phyloP scores from a whole-genome alignment of 257 asterid species.

The Gentiana straminea region DNA sequence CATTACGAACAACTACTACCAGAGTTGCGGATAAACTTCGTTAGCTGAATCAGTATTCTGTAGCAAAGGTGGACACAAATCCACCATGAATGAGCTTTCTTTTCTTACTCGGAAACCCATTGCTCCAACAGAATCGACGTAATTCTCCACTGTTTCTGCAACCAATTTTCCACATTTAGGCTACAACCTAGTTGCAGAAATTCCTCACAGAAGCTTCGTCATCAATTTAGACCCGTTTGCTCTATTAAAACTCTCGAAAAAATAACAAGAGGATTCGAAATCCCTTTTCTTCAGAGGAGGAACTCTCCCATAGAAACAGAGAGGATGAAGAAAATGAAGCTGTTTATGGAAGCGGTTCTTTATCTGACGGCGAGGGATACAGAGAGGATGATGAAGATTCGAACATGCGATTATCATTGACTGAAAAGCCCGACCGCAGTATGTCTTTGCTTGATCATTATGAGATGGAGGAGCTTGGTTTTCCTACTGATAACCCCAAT shows the following conservation, averaged over 20 bases:
- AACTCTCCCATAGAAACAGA: neutral
- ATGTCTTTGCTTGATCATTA: slow-evolving; percentile 70
- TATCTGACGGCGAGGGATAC: slow-evolving; percentile 10
- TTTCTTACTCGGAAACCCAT: slow-evolving; percentile 2
- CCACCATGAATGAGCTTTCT: slow-evolving; percentile 6
- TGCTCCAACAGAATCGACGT: neutral
- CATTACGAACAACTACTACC: no score
- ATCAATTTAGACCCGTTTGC: neutral
- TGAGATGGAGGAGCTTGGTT: slow-evolving; percentile 85
- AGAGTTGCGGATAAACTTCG: no score
- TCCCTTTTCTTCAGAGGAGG: neutral
- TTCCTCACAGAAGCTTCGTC: neutral
- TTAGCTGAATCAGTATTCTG: no score
- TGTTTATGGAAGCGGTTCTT: slow-evolving; percentile 5
- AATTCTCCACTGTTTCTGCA: neutral
- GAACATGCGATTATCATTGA: slow-evolving; percentile 48
- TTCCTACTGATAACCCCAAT: slow-evolving; percentile 38
- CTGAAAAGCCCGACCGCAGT: slow-evolving; percentile 72
- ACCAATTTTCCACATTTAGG: neutral
- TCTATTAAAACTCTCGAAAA: neutral
- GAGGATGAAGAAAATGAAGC: slow-evolving; percentile 3
- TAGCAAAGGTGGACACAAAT: no score
- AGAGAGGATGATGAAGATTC: slow-evolving; percentile 34
- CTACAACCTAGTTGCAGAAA: slow-evolving; percentile 2
- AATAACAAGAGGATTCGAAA: neutral